phyloP scores from a whole-genome alignment of 1,284 basidiomycete species.

The Meripilus lineatus region DNA sequence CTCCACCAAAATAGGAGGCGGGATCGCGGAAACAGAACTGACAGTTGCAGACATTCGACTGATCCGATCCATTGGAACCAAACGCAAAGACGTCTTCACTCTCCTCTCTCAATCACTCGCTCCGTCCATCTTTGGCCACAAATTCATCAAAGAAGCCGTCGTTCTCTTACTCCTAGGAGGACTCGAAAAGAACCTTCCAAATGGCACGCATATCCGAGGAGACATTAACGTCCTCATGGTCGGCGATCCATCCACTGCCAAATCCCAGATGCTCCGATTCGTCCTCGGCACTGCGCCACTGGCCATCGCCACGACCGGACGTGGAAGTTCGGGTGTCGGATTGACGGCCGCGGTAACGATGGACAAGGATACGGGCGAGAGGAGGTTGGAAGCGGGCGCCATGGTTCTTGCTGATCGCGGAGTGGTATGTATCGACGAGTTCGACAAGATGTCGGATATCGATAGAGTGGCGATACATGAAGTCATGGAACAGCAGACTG shows the following conservation, averaged over 20 bases:
- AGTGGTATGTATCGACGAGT: slow-evolving; percentile 99
- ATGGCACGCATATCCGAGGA: slow-evolving; percentile 98
- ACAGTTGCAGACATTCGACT: slow-evolving; percentile 95
- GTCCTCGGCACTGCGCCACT: slow-evolving; percentile 95
- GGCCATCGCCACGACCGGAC: slow-evolving; percentile 96
- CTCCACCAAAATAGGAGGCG: slow-evolving; percentile 93
- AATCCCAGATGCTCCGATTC: slow-evolving; percentile 95
- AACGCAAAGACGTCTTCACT: slow-evolving; percentile 81
- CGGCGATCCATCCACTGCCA: slow-evolving; percentile 97
- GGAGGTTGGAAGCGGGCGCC: slow-evolving; percentile 94
- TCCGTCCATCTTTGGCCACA: slow-evolving; percentile 95
- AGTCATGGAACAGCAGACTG: slow-evolving; percentile 99
- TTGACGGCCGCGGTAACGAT: slow-evolving; percentile 99
- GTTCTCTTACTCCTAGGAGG: slow-evolving; percentile 92
- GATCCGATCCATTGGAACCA: slow-evolving; percentile 94
- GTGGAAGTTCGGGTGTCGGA: slow-evolving; percentile 98
- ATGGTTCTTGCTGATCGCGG: slow-evolving; percentile 99
- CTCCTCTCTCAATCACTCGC: slow-evolving; percentile 94
- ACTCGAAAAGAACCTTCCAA: slow-evolving; percentile 95
- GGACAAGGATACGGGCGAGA: slow-evolving; percentile 96
- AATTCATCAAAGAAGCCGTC: slow-evolving; percentile 94
- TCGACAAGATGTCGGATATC: slow-evolving; percentile 99
- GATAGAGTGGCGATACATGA: slow-evolving; percentile 99
- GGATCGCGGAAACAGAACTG: slow-evolving; percentile 89
- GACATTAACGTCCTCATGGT: slow-evolving; percentile 99